Evolutionary conservation across 2,329 filamentous ascomycete species (phyloP), one percentile per base, ranked within the genome.

Genomic region (Lasiodiplodia citricola): DNA sequence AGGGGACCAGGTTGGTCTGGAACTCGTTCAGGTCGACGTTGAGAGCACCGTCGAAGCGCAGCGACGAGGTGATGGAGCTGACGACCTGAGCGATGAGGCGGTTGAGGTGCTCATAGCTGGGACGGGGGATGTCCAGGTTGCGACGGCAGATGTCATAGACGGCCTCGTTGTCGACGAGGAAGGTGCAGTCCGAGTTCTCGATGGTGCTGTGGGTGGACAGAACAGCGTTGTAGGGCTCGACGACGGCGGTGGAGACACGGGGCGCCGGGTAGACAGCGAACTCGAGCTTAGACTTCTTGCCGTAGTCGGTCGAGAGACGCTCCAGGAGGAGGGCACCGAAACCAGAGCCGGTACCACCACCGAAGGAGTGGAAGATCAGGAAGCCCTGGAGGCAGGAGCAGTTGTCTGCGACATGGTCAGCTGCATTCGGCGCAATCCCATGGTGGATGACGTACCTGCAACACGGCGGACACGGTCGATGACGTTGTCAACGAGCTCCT

Each of bases 241-340:
- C 96, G 71, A 99, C 95, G 55, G 96, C 96, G 78, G 95, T 97
- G 75, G 95, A 93, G 75, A 96, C 96, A 87, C 97, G 94, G 70
- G 96, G 96, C 75, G 96, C 94, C 79, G 96, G 96, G 87, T 99
- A 99, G 80, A 99, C 94, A 79, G 94, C 97, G 88, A 99, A 99
- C 85, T 99, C 96, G 73, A 99, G 90, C 91, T 99, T 99, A 89
- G 92, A 96, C 91, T 99, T 99, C 91, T 99, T 99, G 87, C 96
- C 95, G 81, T 97, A 99, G 86, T 99, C 96, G 79, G 97, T 93
- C 44, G 96, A 98, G 71, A 99, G 90, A 81, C 96, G 95, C 88
- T 99, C 96, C 94, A 99, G 97, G 77, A 99, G 88, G 75, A 99
- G 90, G 78, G 96, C 96, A 85, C 96, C 96, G 83, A 99, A 99